Percentiles rank a stretch among this genome's conserved stretches.
Evolutionary conservation across 139 green algal genomes (phyloP).

Genomic region (Eudorina sp.): DNA sequence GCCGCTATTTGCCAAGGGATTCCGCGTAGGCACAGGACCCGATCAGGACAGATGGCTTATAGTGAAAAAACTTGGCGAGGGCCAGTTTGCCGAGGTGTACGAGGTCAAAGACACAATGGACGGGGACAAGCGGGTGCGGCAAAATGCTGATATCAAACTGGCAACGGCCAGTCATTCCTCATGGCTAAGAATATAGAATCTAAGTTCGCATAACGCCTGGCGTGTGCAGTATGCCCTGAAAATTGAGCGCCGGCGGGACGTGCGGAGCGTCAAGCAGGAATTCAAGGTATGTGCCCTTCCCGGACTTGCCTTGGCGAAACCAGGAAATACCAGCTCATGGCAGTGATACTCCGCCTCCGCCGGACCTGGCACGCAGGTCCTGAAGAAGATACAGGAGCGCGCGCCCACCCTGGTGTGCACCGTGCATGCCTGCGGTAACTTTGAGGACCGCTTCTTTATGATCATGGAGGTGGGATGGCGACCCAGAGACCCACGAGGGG

Average conservation of each 20-base stretch:
- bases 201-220: neutral
- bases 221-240: slow-evolving; percentile 75
- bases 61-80: slow-evolving; percentile 79
- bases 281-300: slow-evolving; percentile 47
- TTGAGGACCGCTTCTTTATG: slow-evolving; percentile 80
- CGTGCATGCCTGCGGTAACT: slow-evolving; percentile 53
- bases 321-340: neutral
- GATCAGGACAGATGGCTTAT: slow-evolving; percentile 58
- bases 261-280: slow-evolving; percentile 71
- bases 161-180: neutral
- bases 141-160: neutral
- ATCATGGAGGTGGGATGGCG: slow-evolving; percentile 79
- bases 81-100: slow-evolving; percentile 86
- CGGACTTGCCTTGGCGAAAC: neutral
- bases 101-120: slow-evolving; percentile 63
- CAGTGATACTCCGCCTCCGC: neutral
- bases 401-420: slow-evolving; percentile 53
- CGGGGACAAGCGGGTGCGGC: slow-evolving; percentile 45
- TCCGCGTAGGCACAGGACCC: slow-evolving; percentile 3
- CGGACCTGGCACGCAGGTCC: slow-evolving; percentile 49
- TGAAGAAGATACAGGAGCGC: slow-evolving; percentile 63
- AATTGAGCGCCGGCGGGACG: slow-evolving; percentile 69
- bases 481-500: no score
- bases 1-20: slow-evolving; percentile 48
- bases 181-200: neutral